A percentile compares a stretch with the other conserved stretches of the same genome.
Conservation (phyloP, 306 rosid species). For the Medicago truncatula region DNA sequence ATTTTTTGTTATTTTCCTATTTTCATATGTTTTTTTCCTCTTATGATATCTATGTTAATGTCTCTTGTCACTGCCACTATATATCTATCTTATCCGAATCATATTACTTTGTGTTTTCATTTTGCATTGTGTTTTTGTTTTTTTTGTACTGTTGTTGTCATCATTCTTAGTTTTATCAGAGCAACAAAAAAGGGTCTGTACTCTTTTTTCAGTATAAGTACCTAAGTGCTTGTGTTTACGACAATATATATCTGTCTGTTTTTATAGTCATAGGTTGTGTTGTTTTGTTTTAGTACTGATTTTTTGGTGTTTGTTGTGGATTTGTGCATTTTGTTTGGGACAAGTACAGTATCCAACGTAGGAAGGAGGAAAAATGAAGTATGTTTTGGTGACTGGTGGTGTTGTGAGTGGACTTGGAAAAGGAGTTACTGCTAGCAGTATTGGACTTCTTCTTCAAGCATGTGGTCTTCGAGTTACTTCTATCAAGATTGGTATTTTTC, state of each 20-base stretch:
- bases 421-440: conserved; percentile 92
- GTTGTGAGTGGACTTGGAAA: conserved; percentile 95
- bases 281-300: conserved; percentile 39
- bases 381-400: conserved; percentile 91
- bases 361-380: conserved; percentile 60
- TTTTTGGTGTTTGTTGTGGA: conserved; percentile 41
- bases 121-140: conserved; percentile 43
- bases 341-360: conserved; percentile 38
- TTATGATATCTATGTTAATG: conserved; percentile 54
- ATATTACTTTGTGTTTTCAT: conserved; percentile 27
- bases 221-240: conserved; percentile 22
- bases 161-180: conserved; percentile 64
- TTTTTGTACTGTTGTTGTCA: conserved; percentile 50
- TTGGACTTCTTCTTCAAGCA: conserved; percentile 76
- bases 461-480: conserved; percentile 92
- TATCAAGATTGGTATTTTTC: conserved; percentile 78
- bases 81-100: conserved; percentile 55
- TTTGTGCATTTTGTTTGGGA: conserved; percentile 53
- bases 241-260: conserved; percentile 34
- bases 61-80: conserved; percentile 37
- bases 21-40: not conserved
- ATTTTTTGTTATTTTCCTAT: conserved; percentile 30
- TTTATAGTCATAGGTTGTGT: conserved; percentile 30
- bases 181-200: conserved; percentile 31
- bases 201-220: conserved; percentile 10